Conservation (phyloP, 75 land plant species). For the Larix kaempferi region DNA sequence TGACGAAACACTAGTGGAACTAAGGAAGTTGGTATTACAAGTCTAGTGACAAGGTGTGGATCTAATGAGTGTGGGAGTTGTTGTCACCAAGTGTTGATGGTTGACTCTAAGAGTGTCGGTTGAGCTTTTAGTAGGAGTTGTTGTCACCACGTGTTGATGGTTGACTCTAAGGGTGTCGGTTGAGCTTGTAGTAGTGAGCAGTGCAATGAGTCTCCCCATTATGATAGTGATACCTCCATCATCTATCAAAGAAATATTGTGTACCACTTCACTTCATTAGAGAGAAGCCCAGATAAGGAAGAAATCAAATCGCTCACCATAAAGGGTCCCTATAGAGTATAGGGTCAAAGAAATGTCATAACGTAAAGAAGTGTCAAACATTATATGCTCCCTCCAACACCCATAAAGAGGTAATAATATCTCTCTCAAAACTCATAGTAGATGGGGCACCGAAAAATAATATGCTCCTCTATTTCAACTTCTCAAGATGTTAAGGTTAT, state of each 20-base stretch:
- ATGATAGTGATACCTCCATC: neutral
- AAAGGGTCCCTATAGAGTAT: neutral
- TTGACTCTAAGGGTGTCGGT: neutral
- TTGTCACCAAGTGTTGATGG: neutral
- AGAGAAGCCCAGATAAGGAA: neutral
- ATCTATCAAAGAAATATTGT: neutral
- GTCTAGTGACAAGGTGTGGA: neutral
- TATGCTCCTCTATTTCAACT: too few species aligned
- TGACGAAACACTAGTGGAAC: too few species aligned
- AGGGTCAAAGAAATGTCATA: neutral
- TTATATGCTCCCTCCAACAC: too few species aligned
- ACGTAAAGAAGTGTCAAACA: neutral
- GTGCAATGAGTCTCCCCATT: neutral
- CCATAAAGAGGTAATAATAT: too few species aligned
- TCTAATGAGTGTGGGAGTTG: neutral
- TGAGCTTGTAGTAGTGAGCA: neutral
- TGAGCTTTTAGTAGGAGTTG: neutral
- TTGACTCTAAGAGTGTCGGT: neutral
- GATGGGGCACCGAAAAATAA: too few species aligned
- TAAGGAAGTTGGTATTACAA: too few species aligned
- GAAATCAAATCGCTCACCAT: neutral
- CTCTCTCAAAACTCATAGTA: too few species aligned
- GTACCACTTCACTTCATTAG: neutral
- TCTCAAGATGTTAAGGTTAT: too few species aligned
- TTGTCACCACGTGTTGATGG: neutral